phyloP scores from a whole-genome alignment of 1,284 basidiomycete species.

The Kalmanozyma brasiliensis region DNA sequence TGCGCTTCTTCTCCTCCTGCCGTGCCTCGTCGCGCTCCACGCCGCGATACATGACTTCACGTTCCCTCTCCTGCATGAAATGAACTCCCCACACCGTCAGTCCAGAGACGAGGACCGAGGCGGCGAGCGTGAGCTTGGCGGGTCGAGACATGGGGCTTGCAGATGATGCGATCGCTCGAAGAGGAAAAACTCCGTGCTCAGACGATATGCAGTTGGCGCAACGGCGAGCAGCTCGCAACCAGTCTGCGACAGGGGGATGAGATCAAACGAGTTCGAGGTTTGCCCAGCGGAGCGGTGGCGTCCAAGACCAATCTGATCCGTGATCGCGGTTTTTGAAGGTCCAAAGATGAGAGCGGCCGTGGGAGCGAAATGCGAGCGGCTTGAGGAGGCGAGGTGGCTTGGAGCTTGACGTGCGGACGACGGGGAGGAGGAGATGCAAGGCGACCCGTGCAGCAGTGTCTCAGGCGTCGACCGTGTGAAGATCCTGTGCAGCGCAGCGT shows the following conservation, averaged over 20 bases:
- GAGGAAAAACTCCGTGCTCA: constrained; percentile 27
- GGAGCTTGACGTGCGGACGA: background rate
- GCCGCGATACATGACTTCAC: constrained; percentile 71
- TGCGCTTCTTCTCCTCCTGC: constrained; percentile 56
- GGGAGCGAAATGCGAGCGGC: background rate
- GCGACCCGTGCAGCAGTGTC: background rate
- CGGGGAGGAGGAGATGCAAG: constrained; percentile 3
- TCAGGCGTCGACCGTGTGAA: background rate
- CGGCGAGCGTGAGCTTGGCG: constrained; percentile 80
- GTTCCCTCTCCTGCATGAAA: constrained; percentile 84
- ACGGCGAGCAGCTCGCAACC: background rate
- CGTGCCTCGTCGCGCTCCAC: constrained; percentile 63
- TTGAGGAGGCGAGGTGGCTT: constrained; percentile 2
- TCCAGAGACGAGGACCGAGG: constrained; percentile 76
- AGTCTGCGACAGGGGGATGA: background rate
- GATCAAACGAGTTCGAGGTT: constrained; percentile 8
- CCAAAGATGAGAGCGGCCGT: background rate
- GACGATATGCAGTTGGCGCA: background rate
- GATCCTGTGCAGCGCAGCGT: no score
- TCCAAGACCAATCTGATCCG: no score
- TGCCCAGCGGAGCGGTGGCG: background rate
- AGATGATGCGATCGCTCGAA: constrained; percentile 63
- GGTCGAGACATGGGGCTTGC: constrained; percentile 76
- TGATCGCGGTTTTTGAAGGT: no score
- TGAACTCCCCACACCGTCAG: constrained; percentile 91